These are phyloP conservation scores for Ogataea paraovalis DNA, from an alignment of 805 yeast genomes.

Conservation along the genomic window DNA sequence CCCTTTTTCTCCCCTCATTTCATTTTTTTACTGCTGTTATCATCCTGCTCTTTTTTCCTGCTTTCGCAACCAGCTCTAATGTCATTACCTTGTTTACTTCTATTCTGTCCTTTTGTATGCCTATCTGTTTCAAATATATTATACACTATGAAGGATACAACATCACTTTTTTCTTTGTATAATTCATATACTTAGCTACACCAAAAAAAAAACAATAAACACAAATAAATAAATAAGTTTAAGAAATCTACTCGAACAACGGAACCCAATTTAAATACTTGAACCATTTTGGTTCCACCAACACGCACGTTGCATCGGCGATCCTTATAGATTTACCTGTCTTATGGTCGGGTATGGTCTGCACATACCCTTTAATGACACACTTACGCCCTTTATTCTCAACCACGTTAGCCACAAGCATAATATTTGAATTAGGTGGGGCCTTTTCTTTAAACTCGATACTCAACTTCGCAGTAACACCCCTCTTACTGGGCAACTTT, in stretches of 20 bases:
- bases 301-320: constrained; percentile 63
- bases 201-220: neutral
- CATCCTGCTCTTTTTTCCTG: too few relatives aligned
- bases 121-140: too few relatives aligned
- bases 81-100: too few relatives aligned
- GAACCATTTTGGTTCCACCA: constrained; percentile 90
- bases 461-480: constrained; percentile 80
- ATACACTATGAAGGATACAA: too few relatives aligned
- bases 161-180: too few relatives aligned
- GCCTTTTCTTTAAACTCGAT: constrained; percentile 62
- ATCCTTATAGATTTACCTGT: constrained; percentile 10
- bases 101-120: too few relatives aligned
- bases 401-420: constrained; percentile 62
- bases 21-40: too few relatives aligned
- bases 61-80: too few relatives aligned
- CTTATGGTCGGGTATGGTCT: constrained; percentile 39
- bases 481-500: constrained; percentile 70
- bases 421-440: constrained; percentile 57
- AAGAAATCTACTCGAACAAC: constrained; percentile 23
- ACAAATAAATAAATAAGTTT: neutral
- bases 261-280: constrained; percentile 59
- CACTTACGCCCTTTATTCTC: constrained; percentile 78
- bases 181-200: too few relatives aligned
- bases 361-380: constrained; percentile 63
- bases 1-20: too few relatives aligned